phyloP scores from a whole-genome alignment of 1,284 basidiomycete species.

The Fomitiporia mediterranea region DNA sequence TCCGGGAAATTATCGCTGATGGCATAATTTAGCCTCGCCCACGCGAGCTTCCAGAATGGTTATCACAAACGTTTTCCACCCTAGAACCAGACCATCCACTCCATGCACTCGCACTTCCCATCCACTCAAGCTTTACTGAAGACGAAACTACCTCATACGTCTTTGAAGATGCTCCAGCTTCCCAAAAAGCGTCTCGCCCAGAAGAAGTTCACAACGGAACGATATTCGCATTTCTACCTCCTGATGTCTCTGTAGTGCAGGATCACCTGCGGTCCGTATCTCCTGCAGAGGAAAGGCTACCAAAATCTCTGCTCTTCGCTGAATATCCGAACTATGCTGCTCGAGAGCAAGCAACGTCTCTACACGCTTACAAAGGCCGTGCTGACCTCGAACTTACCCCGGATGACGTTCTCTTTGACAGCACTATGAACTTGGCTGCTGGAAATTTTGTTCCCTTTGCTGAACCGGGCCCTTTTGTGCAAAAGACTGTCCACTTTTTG shows the following conservation, averaged over 20 bases:
- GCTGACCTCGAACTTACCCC: no score
- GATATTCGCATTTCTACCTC: constrained; percentile 9
- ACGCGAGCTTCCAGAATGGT: constrained; percentile 41
- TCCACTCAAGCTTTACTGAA: background rate
- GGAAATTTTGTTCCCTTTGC: background rate
- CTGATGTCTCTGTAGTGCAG: no score
- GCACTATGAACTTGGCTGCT: no score
- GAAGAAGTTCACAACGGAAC: background rate
- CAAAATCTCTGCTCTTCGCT: no score
- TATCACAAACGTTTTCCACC: constrained; percentile 38
- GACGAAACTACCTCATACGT: background rate
- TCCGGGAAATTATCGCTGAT: background rate
- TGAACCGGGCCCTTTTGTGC: constrained; percentile 2
- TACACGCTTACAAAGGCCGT: no score
- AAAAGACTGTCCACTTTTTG: constrained; percentile 10
- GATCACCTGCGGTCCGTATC: no score
- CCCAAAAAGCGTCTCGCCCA: background rate
- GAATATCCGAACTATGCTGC: no score
- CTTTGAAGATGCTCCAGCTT: background rate
- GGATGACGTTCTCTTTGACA: no score
- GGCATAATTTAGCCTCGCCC: background rate
- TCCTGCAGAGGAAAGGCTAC: no score
- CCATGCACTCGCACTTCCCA: constrained; percentile 32
- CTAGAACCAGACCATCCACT: constrained; percentile 43
- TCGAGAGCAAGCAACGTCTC: no score